Evolutionary conservation across 192 early-diverging fungal genomes (phyloP).

Genomic region (Coemansia javaensis): DNA sequence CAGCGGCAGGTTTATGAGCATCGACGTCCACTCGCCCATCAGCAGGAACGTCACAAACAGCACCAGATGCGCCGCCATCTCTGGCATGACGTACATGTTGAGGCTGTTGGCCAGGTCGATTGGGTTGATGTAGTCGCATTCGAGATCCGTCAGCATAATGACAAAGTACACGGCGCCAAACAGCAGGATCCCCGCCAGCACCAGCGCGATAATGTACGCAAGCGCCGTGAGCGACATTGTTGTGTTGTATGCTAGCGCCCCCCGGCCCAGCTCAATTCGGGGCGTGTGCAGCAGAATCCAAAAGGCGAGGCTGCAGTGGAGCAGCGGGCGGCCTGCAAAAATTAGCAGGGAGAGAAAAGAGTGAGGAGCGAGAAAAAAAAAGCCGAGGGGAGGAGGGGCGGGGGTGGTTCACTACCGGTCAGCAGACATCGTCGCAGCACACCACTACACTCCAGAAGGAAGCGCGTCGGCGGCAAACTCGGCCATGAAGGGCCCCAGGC

Average conservation of each 20-base stretch:
- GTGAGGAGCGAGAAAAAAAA: not conserved
- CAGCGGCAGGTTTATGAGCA: slow-evolving; percentile 82
- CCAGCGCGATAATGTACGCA: slow-evolving; percentile 86
- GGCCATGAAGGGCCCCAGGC: slow-evolving; percentile 20
- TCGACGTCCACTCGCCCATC: slow-evolving; percentile 82
- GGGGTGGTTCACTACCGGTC: not conserved
- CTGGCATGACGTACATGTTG: slow-evolving; percentile 96
- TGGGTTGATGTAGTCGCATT: slow-evolving; percentile 99
- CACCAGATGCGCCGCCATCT: slow-evolving; percentile 80
- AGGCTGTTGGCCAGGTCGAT: slow-evolving; percentile 96
- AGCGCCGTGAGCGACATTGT: slow-evolving; percentile 42
- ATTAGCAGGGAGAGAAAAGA: not conserved
- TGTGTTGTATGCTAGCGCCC: not conserved
- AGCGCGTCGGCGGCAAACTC: slow-evolving; percentile 14
- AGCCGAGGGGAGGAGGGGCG: not conserved
- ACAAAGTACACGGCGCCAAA: slow-evolving; percentile 95
- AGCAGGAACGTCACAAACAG: slow-evolving; percentile 79
- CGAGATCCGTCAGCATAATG: slow-evolving; percentile 77
- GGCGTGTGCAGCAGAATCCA: not conserved
- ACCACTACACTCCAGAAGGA: not conserved
- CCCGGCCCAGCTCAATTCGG: not conserved
- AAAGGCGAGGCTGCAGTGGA: not conserved
- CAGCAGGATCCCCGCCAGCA: slow-evolving; percentile 86
- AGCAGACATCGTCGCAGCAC: too few relatives aligned
- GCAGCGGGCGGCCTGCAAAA: not conserved